A percentile compares a stretch with the other conserved stretches of the same genome.
These are phyloP conservation scores for Ambrosia trifida DNA, from an alignment of 129 eudicot genomes.

Conservation along the genomic window DNA sequence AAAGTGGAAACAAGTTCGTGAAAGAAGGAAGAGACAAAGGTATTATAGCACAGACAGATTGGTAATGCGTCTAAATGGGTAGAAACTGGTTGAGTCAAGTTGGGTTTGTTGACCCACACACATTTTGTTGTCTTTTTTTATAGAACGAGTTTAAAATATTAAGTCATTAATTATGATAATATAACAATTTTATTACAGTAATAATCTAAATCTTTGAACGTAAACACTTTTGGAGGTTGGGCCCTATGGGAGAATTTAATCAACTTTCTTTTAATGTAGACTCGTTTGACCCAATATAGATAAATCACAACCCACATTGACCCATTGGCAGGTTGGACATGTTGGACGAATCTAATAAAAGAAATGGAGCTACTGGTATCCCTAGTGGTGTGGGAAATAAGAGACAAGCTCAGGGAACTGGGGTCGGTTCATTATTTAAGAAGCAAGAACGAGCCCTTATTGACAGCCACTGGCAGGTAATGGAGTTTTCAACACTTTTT, in stretches of 20 bases:
- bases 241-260: background rate
- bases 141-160: background rate
- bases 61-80: conserved; percentile 6
- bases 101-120: background rate
- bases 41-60: conserved; percentile 18
- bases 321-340: conserved; percentile 52
- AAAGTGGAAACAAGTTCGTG: conserved; percentile 91
- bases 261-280: background rate
- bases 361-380: conserved; percentile 37
- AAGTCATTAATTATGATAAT: background rate
- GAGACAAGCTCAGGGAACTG: conserved; percentile 55
- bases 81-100: background rate
- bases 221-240: background rate
- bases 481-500: conserved; percentile 12
- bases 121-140: background rate
- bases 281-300: background rate
- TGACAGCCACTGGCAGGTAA: conserved; percentile 92
- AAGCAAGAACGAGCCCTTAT: conserved; percentile 71
- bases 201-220: background rate
- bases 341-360: conserved; percentile 35
- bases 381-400: conserved; percentile 38
- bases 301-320: too few relatives aligned
- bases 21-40: conserved; percentile 86
- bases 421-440: conserved; percentile 76
- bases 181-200: background rate